phyloP scores from a whole-genome alignment of 306 rosid species.

The Argentina anserina region DNA sequence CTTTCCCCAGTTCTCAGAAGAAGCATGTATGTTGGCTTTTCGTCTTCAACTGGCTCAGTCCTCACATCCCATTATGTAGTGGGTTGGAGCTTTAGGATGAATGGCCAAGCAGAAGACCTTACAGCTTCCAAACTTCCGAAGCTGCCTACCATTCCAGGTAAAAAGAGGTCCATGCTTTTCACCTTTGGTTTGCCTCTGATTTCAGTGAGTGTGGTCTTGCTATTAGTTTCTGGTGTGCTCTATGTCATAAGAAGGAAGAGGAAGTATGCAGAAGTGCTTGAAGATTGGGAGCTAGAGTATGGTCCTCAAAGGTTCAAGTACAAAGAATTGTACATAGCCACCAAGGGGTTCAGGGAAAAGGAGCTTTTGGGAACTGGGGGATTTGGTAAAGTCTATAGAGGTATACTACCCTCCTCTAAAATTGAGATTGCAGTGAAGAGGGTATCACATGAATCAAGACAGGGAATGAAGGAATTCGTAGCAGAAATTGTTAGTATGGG shows the following conservation, averaged over 20 bases:
- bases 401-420: slow-evolving; percentile 27
- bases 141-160: slow-evolving; percentile 11
- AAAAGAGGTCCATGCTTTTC: not conserved
- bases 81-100: slow-evolving; percentile 37
- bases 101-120: slow-evolving; percentile 24
- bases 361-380: slow-evolving; percentile 33
- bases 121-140: slow-evolving; percentile 23
- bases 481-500: slow-evolving; percentile 38
- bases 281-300: slow-evolving; percentile 39
- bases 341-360: slow-evolving; percentile 28
- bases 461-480: slow-evolving; percentile 39
- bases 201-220: slow-evolving; percentile 12
- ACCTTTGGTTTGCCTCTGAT: slow-evolving; percentile 30
- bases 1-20: slow-evolving; percentile 22
- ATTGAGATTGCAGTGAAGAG: slow-evolving; percentile 33
- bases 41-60: slow-evolving; percentile 32
- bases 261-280: slow-evolving; percentile 23
- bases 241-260: slow-evolving; percentile 13
- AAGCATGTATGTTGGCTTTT: slow-evolving; percentile 32
- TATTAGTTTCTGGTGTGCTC: slow-evolving; percentile 7
- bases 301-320: slow-evolving; percentile 29
- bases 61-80: slow-evolving; percentile 23
- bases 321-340: slow-evolving; percentile 30
- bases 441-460: slow-evolving; percentile 27
- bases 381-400: slow-evolving; percentile 39